These are phyloP conservation scores for Candolleomyces eurysporus DNA, from an alignment of 768 basidiomycete species.

Conservation along the genomic window DNA sequence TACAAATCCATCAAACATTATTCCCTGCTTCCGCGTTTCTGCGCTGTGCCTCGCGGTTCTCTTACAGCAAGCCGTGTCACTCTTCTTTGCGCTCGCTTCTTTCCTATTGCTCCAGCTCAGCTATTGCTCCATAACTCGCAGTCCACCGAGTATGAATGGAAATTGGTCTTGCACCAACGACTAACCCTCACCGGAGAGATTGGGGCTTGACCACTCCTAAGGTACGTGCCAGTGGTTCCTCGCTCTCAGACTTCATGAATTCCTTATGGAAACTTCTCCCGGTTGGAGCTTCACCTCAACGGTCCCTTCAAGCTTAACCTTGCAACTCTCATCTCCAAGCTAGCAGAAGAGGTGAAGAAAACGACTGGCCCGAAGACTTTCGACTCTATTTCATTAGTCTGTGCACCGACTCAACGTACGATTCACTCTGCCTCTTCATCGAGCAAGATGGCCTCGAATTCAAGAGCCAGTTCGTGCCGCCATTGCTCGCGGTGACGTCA, in stretches of 20 bases:
- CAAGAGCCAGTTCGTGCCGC: conserved; percentile 95
- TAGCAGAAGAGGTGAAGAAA: conserved; percentile 89
- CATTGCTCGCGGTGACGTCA: conserved; percentile 94
- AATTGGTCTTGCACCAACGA: too few relatives aligned
- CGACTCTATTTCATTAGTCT: conserved; percentile 98
- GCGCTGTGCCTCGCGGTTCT: too few relatives aligned
- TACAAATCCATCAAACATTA: too few relatives aligned
- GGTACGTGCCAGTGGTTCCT: conserved; percentile 50
- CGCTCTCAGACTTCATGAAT: background rate
- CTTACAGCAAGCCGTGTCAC: too few relatives aligned
- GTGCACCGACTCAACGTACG: conserved; percentile 99
- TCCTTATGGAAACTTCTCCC: conserved; percentile 79
- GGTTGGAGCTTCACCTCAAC: conserved; percentile 98
- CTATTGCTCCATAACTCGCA: too few relatives aligned
- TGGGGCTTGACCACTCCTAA: conserved; percentile 97
- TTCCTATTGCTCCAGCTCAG: too few relatives aligned
- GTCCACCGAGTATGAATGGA: too few relatives aligned
- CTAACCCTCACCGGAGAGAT: conserved; percentile 96
- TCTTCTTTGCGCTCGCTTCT: too few relatives aligned
- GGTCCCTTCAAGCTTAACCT: conserved; percentile 99
- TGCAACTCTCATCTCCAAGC: conserved; percentile 96
- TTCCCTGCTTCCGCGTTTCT: too few relatives aligned
- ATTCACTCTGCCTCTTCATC: conserved; percentile 91
- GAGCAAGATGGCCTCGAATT: conserved; percentile 85
- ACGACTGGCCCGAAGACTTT: conserved; percentile 95